Evolutionary conservation across 805 yeast species (phyloP), one percentile per base, ranked within the genome.

Genomic region (Monosporozyma servazzii): DNA sequence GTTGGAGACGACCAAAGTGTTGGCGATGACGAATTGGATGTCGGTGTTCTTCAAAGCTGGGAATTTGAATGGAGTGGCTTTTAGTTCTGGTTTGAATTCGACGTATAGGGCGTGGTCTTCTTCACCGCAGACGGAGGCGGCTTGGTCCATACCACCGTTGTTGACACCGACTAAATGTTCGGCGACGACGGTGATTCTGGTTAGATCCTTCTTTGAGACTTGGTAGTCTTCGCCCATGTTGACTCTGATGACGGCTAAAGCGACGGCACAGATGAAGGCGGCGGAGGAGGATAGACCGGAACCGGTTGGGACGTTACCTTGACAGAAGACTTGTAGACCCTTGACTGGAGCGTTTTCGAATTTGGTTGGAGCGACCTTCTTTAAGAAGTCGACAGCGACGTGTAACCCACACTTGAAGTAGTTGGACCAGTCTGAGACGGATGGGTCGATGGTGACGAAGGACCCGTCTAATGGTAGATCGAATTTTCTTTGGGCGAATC

Each of bases 101-200:
- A 84, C 79, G 56, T 76, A 74, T 50, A 83, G 66, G 1, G 83
- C 84, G 55, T 83, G 78, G 53, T 72, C 74, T 42, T 66, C 68
- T 58, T 76, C 79, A 20, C 89, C 88, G 56, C 76, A 82, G 23
- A 84, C 74, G 0, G 85, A 78, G 3, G 88, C 89, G 47, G 84
- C 76, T 67, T 84, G 89, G 62, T 84, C 89, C 85, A 84, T 78
- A 40, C 89, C 88, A n/a, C 89, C 90, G 36, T 83, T 80, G 63
- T 81, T 83, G 49, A 84, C 85, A 36, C 89, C 89, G 37, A 84
- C 80, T 50, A 79, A 79, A 66, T 82, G 86, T 62, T 84, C 89
- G 40, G 82, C 78, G 5, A 77, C 79, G 42, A 80, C 81, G 5
- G 88, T 81, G 48, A 83, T 78, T 50, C 69, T 66, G 18, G 84